These are phyloP conservation scores for Cryptosporidium tyzzeri DNA, from an alignment of 169 alveolate genomes.

Conservation along the genomic window DNA sequence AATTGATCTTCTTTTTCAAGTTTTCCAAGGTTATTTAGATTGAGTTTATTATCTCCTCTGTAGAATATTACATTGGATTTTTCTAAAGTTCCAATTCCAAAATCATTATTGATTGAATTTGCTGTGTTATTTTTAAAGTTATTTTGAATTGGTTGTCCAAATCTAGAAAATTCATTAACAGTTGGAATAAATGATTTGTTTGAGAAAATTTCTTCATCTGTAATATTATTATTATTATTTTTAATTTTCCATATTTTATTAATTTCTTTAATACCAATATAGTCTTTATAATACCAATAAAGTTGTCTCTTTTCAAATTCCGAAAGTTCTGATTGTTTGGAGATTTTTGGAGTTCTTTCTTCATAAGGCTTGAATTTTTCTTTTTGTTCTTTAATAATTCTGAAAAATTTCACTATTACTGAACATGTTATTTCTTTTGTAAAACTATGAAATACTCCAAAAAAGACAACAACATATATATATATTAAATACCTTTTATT, in stretches of 20 bases:
- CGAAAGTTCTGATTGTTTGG: not conserved
- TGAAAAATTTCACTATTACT: not conserved
- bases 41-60: slow-evolving; percentile 3
- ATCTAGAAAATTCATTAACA: not conserved
- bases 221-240: not conserved
- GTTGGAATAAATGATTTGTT: slow-evolving; percentile 28
- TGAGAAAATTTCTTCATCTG: slow-evolving; percentile 28
- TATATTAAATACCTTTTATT: not conserved
- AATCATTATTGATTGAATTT: not conserved
- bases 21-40: slow-evolving; percentile 10
- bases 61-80: slow-evolving; percentile 12
- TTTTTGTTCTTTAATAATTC: not conserved
- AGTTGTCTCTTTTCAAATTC: slow-evolving; percentile 19
- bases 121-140: not conserved
- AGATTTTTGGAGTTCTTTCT: slow-evolving; percentile 35
- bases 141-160: slow-evolving; percentile 7
- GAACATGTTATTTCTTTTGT: not conserved
- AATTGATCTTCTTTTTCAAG: not conserved
- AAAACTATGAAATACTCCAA: not conserved
- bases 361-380: slow-evolving; percentile 54
- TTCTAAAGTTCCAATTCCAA: not conserved
- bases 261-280: slow-evolving; percentile 25
- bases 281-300: slow-evolving; percentile 54
- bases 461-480: not conserved
- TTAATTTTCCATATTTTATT: slow-evolving; percentile 23